Conservation (phyloP, 495 filamentous ascomycete genomes). For the Talaromyces stipitatus region DNA sequence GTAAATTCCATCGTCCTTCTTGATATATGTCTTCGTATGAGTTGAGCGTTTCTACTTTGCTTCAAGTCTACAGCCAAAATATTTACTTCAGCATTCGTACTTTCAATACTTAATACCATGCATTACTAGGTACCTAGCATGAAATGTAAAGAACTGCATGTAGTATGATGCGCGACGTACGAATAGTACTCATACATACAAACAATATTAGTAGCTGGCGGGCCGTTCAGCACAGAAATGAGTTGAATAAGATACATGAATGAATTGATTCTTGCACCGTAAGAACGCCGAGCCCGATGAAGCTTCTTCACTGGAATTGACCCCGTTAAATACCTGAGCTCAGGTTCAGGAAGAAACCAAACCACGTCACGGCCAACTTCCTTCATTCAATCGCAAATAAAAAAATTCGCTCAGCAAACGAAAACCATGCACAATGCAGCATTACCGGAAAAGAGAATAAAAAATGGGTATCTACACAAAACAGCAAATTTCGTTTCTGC, state of each 20-base stretch:
- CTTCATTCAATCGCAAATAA: neutral
- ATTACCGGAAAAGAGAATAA: neutral
- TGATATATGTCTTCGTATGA: neutral
- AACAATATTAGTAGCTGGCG: conserved; percentile 2
- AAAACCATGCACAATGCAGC: neutral
- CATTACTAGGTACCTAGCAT: neutral
- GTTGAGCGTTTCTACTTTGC: neutral
- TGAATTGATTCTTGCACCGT: neutral
- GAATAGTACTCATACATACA: conserved; percentile 5
- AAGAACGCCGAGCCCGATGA: neutral
- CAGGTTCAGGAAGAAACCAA: no score
- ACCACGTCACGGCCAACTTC: neutral
- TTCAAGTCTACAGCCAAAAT: no score
- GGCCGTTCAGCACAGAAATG: neutral
- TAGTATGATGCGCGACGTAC: neutral
- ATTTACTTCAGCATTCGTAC: neutral
- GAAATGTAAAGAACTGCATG: neutral
- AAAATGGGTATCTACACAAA: conserved; percentile 5
- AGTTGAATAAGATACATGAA: conserved; percentile 7
- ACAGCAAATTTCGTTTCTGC: neutral
- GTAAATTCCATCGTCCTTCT: conserved; percentile 57
- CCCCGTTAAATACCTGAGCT: no score
- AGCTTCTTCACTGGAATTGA: neutral
- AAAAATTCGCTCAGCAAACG: neutral
- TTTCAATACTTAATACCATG: neutral